Base-by-base conservation (phyloP, 2,329 filamentous ascomycete genomes). In the Colletotrichum noveboracense region DNA sequence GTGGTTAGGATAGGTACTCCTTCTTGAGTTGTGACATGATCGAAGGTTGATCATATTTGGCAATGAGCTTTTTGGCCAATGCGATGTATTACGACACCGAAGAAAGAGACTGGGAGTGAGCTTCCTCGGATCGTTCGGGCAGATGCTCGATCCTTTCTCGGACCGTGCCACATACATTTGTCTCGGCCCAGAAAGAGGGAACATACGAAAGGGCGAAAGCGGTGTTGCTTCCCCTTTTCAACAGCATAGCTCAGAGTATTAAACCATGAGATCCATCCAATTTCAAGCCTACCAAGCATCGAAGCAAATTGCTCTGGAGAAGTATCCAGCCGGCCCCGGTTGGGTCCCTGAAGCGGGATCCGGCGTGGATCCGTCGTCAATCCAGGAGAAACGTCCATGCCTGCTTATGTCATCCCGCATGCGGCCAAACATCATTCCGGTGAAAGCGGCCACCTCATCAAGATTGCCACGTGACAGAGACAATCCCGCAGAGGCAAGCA, bases 391-490 rank as follows among this genome's bases (percentile, higher is more conserved):
- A n/a, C 5, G 24, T 26, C 28, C 21, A 16, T 34, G 30, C 7
- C 6, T 10, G 70, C 38, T 75, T 73, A 75, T 30, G 70, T 75
- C 70, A 75, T 65, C 62, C 68, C 43, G 69, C 73, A 58, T 73
- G 55, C 69, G 73, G 73, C 16, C 73, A 73, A 75, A 75, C 28
- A 58, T 67, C 48, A 26, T 26, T 48, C 66, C 66, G 66, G 21
- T 72, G 73, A 21, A 73, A 68, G 36, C 73, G 69, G 73, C 70
- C 73, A 75, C 62, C 73, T 73, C 38, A 75, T 64, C 69, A 64
- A 24, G 18, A 64, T 16, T 48, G 34, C 70, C 73, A 75, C 73
- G 73, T 75, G 73, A 75, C 43, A 43, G 55, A 26, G 9, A 26
- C n/a, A 10, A 60, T 34, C 18, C 16, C n/a, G 14, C 14, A 71